A percentile compares a stretch with the other conserved stretches of the same genome.
Conservation (phyloP, 345 rosid species). For the Balakata baccata region DNA sequence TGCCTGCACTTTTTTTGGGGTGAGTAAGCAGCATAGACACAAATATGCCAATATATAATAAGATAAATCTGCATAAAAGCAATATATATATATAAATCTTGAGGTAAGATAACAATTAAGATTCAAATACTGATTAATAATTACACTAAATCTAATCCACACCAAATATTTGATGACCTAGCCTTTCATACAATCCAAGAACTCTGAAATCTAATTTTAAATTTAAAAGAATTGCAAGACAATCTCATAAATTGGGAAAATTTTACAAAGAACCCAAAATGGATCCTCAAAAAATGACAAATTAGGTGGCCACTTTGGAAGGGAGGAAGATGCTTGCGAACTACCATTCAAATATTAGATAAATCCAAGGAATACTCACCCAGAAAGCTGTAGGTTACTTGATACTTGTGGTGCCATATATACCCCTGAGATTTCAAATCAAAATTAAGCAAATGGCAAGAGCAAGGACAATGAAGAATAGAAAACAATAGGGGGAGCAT, state of each 20-base stretch:
- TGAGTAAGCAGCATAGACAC: not conserved
- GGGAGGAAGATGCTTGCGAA: not conserved
- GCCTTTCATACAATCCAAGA: not conserved
- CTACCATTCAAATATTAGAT: not conserved
- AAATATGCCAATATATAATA: not conserved
- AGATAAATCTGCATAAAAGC: not conserved
- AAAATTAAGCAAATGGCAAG: constrained; percentile 17
- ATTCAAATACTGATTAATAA: not conserved
- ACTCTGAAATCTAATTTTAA: not conserved
- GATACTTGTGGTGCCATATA: constrained; percentile 50
- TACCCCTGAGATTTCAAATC: constrained; percentile 49
- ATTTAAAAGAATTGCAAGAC: not conserved
- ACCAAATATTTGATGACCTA: not conserved
- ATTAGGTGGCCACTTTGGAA: not conserved
- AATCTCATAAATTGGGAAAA: not conserved
- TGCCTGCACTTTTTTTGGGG: constrained; percentile 21
- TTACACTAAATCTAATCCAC: not conserved
- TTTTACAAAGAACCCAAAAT: not conserved
- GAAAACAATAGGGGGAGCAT: not conserved
- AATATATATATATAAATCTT: too few species aligned
- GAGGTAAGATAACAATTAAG: not conserved
- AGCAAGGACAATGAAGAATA: not conserved
- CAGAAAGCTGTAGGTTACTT: constrained; percentile 42
- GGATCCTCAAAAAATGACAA: not conserved
- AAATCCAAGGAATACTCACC: constrained; percentile 38